phyloP scores from a whole-genome alignment of 805 yeast species.

The Kazachstania martiniae region DNA sequence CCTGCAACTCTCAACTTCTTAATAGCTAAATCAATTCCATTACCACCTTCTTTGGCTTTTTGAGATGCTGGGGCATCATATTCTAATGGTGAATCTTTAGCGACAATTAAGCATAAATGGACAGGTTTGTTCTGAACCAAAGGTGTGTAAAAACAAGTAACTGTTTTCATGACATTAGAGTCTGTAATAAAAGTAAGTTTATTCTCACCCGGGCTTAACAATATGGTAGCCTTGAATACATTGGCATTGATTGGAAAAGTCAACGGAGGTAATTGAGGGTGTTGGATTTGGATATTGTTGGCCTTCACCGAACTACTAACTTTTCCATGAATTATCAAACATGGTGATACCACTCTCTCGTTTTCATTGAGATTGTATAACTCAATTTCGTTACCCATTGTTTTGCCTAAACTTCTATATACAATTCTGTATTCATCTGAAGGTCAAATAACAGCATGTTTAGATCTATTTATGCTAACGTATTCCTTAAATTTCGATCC shows the following conservation, averaged over 20 bases:
- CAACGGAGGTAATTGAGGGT: constrained; percentile 46
- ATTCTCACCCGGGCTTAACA: constrained; percentile 63
- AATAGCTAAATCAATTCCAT: constrained; percentile 59
- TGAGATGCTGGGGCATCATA: constrained; percentile 57
- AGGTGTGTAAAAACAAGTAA: constrained; percentile 42
- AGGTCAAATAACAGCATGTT: too few relatives aligned
- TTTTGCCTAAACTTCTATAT: too few relatives aligned
- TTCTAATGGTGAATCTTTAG: constrained; percentile 56
- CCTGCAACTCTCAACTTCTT: constrained; percentile 71
- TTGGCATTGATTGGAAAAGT: constrained; percentile 58
- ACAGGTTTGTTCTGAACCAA: constrained; percentile 58
- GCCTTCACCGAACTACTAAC: constrained; percentile 14
- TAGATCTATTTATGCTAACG: too few relatives aligned
- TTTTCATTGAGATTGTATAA: constrained; percentile 27
- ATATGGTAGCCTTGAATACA: constrained; percentile 64
- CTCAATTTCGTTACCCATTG: constrained; percentile 12
- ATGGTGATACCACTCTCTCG: constrained; percentile 36
- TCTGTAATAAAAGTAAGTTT: constrained; percentile 39
- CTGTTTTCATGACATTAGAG: constrained; percentile 25
- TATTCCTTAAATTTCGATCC: too few relatives aligned
- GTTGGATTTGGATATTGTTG: constrained; percentile 34
- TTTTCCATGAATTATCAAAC: constrained; percentile 40
- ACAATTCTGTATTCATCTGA: too few relatives aligned
- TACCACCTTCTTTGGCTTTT: constrained; percentile 42
- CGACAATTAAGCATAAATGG: constrained; percentile 71